Conservation (phyloP, 2,329 filamentous ascomycete species). For the Ascochyta koolunga region DNA sequence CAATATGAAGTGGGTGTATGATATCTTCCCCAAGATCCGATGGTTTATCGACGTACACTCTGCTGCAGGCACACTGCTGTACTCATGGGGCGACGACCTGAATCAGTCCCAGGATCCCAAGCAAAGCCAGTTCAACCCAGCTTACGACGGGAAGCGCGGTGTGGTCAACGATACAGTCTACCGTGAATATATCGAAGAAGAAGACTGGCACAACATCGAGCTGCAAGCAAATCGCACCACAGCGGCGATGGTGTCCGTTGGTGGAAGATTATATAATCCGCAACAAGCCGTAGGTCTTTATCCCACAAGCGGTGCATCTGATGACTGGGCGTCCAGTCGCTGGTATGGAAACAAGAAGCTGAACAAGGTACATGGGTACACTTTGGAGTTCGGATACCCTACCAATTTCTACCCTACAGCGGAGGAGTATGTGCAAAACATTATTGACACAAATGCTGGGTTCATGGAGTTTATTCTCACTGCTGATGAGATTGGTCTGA, state of each 20-base stretch:
- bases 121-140: constrained; percentile 60
- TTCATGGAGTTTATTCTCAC: constrained; percentile 52
- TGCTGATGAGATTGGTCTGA: constrained; percentile 43
- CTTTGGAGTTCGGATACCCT: constrained; percentile 50
- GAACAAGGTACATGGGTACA: constrained; percentile 51
- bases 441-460: constrained; percentile 51
- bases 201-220: constrained; percentile 43
- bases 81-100: constrained; percentile 64
- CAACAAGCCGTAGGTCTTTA: constrained; percentile 48
- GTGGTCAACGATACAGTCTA: constrained; percentile 59
- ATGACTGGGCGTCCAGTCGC: constrained; percentile 48
- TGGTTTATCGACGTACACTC: constrained; percentile 68
- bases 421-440: constrained; percentile 50
- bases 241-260: constrained; percentile 44
- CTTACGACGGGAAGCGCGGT: constrained; percentile 60
- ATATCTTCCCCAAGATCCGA: constrained; percentile 56
- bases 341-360: constrained; percentile 45
- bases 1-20: constrained; percentile 60
- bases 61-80: constrained; percentile 59
- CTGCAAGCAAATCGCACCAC: constrained; percentile 41
- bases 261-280: constrained; percentile 40
- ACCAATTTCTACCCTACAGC: constrained; percentile 51
- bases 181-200: constrained; percentile 46
- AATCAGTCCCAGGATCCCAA: constrained; percentile 54
- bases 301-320: constrained; percentile 45